Conservation (phyloP, 2,329 filamentous ascomycete species). For the Tolypocladium sp. region DNA sequence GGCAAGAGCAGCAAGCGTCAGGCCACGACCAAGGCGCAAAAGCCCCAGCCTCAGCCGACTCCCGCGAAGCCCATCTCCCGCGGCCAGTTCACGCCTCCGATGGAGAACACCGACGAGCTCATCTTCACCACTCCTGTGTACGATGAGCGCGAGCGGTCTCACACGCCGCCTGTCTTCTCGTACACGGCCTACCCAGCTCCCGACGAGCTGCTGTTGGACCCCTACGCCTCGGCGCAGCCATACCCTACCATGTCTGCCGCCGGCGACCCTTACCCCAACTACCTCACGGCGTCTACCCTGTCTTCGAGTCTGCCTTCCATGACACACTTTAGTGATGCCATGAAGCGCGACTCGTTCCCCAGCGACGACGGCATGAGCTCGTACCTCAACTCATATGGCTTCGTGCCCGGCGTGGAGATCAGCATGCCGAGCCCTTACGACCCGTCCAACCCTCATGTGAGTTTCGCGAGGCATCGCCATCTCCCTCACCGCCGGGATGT, state of each 20-base stretch:
- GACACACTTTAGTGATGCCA: slow-evolving; percentile 52
- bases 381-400: slow-evolving; percentile 55
- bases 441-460: slow-evolving; percentile 66
- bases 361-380: slow-evolving; percentile 53
- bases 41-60: slow-evolving; percentile 13
- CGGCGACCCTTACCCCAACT: slow-evolving; percentile 44
- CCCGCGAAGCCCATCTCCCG: slow-evolving; percentile 32
- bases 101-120: slow-evolving; percentile 53
- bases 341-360: slow-evolving; percentile 56
- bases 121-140: slow-evolving; percentile 48
- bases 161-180: slow-evolving; percentile 59
- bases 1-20: slow-evolving; percentile 36
- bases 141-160: slow-evolving; percentile 59
- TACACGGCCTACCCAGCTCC: slow-evolving; percentile 60
- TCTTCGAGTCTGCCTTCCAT: slow-evolving; percentile 56
- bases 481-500: slow-evolving; percentile 30
- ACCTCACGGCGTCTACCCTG: slow-evolving; percentile 39
- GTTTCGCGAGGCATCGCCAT: slow-evolving; percentile 33
- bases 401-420: slow-evolving; percentile 56
- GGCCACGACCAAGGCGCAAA: slow-evolving; percentile 10
- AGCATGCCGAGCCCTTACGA: slow-evolving; percentile 53
- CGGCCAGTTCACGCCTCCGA: slow-evolving; percentile 52
- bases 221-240: slow-evolving; percentile 44
- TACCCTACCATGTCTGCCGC: slow-evolving; percentile 43
- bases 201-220: slow-evolving; percentile 53